Evolutionary conservation across 306 rosid species (phyloP).

Genomic region (Urtica urens): DNA sequence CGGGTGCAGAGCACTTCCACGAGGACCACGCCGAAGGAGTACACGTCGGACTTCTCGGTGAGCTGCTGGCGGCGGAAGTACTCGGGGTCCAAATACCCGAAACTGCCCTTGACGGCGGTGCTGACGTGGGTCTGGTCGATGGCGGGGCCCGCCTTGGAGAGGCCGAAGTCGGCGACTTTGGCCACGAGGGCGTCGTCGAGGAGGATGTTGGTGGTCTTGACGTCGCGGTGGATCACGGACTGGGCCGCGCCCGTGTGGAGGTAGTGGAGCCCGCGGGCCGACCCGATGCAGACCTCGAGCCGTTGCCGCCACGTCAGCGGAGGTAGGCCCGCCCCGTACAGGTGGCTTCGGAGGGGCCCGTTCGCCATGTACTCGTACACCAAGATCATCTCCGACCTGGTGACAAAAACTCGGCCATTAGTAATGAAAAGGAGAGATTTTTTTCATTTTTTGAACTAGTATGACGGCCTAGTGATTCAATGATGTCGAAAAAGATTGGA

Average conservation of each 20-base stretch:
- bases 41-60: conserved; percentile 96
- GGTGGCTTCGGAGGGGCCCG: conserved; percentile 90
- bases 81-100: conserved; percentile 96
- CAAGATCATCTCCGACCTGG: conserved; percentile 91
- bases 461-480: too few species aligned
- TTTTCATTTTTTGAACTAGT: too few species aligned
- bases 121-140: conserved; percentile 94
- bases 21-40: conserved; percentile 90
- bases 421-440: too few species aligned
- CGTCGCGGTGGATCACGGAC: conserved; percentile 91
- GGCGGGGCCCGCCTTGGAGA: conserved; percentile 93
- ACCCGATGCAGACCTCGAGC: conserved; percentile 90
- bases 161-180: conserved; percentile 96
- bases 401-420: too few species aligned
- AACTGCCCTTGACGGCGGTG: conserved; percentile 97
- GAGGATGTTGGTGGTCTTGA: conserved; percentile 93
- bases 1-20: conserved; percentile 97
- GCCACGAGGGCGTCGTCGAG: conserved; percentile 87
- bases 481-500: too few species aligned
- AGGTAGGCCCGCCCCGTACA: conserved; percentile 85
- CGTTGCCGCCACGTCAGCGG: conserved; percentile 80
- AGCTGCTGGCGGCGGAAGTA: conserved; percentile 93
- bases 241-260: conserved; percentile 93
- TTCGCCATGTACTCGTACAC: conserved; percentile 96
- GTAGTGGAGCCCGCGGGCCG: conserved; percentile 95